Base-by-base conservation (phyloP, 805 yeast genomes). In the Myxozyma geophila region DNA sequence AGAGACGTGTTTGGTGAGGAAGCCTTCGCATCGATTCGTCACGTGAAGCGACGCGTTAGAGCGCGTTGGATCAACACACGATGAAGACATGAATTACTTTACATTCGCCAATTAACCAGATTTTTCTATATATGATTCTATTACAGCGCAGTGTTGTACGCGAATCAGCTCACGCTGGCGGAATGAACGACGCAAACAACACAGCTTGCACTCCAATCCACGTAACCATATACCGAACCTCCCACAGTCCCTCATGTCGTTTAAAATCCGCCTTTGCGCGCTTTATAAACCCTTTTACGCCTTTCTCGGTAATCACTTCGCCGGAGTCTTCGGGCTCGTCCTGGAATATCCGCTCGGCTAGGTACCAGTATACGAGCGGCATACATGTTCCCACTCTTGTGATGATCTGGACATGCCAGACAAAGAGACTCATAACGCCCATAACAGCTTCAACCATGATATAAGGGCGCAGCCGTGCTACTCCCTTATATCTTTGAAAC, bases 321-420 rank as follows among this genome's bases (percentile, higher is more conserved):
- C 62, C 17, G 64, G 63, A 41, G 74, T 74, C 40, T 68, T 56
- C 39, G 15, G 52, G 58, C 40, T 52, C 60, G 33, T 66, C 69
- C 10, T 33, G 40, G 19, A 15, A 52, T 7, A 74, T 63, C 56
- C 75, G 70, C 59, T 79, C 78, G 7, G 88, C 84, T 33, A 87
- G 70, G 72, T 85, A 87, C 96, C 96, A 90, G 69, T 85, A 82
- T 60, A 85, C 83, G 8, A 89, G 72, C 0, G 98, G 98, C 40
- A 89, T 74, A 72, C 91, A 90, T 5, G 93, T 82, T 10, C 88
- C 83, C 3, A 92, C 83, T 60, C 99, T 80, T 44, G 89, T 90
- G 61, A 93, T 79, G 41, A 92, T 91, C 74, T 93, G 99, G 43
- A 88, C 89, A 74, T 93, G 92, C 84, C 95, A 90, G 57, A 85